phyloP scores from a whole-genome alignment of 78 protist genomes.

The Dictyostelium citrinum region DNA sequence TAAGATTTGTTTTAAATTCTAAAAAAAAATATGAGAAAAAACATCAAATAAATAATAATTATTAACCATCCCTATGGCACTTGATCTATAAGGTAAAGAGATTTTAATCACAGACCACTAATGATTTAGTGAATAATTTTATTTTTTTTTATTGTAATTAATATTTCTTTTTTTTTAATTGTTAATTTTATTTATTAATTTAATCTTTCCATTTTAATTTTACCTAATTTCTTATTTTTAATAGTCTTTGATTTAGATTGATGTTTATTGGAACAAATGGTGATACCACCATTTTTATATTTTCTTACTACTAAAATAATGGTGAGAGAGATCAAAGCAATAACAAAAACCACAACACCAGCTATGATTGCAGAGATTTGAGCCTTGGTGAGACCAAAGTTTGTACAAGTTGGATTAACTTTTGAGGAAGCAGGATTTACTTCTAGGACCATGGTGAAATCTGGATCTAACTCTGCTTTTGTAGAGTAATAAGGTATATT shows the following conservation, averaged over 20 bases:
- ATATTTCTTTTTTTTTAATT: not conserved
- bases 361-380: not conserved
- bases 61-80: no score
- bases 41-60: no score
- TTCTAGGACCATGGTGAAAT: slow-evolving; percentile 26
- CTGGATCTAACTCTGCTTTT: slow-evolving; percentile 16
- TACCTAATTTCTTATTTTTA: not conserved
- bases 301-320: not conserved
- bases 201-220: slow-evolving; percentile 16
- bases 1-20: no score
- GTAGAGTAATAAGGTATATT: not conserved
- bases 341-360: not conserved
- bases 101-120: no score
- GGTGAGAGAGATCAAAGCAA: not conserved
- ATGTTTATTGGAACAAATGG: not conserved
- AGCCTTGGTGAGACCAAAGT: not conserved
- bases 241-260: not conserved
- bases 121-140: no score
- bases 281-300: not conserved
- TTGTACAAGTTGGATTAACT: not conserved
- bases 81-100: no score
- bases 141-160: no score
- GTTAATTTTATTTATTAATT: not conserved
- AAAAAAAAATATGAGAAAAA: no score
- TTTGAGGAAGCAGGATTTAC: not conserved